phyloP scores from a whole-genome alignment of 2,329 filamentous ascomycete species.

The Colletotrichum theobromicola region DNA sequence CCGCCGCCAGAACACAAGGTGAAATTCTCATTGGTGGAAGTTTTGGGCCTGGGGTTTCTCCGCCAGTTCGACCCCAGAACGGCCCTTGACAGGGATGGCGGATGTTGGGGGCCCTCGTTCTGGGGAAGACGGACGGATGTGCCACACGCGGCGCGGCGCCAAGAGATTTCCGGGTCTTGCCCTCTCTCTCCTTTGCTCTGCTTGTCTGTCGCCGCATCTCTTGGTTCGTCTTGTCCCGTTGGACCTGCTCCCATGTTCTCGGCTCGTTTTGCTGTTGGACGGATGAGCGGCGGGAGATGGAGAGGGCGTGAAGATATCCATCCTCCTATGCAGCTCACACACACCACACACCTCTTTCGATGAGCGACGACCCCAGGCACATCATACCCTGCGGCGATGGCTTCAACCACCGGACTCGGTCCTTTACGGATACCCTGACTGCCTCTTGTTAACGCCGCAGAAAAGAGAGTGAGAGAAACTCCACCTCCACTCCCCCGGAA shows the following conservation, averaged over 20 bases:
- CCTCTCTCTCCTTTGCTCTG: neutral
- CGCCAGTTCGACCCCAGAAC: slow-evolving; percentile 4
- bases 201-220: slow-evolving; percentile 8
- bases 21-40: slow-evolving; percentile 19
- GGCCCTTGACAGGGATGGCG: neutral
- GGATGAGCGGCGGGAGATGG: neutral
- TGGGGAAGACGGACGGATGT: neutral
- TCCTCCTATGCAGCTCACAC: neutral
- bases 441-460: neutral
- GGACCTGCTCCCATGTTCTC: neutral
- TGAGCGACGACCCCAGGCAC: neutral
- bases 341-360: neutral
- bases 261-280: neutral
- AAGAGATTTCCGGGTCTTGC: neutral
- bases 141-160: slow-evolving; percentile 7
- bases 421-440: neutral
- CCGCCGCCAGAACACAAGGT: neutral
- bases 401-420: neutral
- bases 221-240: slow-evolving; percentile 12
- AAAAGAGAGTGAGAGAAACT: neutral
- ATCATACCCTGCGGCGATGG: neutral
- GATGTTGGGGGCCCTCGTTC: neutral
- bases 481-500: slow-evolving; percentile 13
- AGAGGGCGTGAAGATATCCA: neutral
- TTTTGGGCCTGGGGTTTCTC: slow-evolving; percentile 8